Base-by-base conservation (phyloP, 78 protist species). In the Guillardia theta region DNA sequence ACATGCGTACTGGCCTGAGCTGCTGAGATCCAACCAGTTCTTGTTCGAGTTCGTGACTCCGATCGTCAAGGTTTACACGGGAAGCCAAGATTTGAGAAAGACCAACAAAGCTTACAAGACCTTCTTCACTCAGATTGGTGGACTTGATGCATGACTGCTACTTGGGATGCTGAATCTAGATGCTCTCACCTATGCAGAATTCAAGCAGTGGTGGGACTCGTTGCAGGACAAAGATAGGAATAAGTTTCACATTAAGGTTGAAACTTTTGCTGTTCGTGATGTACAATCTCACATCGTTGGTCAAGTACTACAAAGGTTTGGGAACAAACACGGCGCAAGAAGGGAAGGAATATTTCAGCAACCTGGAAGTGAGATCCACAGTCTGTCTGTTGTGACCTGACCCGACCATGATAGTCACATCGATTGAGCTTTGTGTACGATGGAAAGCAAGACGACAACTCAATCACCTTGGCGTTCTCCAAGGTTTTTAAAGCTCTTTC, bases 271-370 rank as follows among this genome's bases (percentile, higher is more conserved):
- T n/a, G n/a, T n/a, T n/a, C n/a, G n/a, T n/a, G n/a, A n/a, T n/a
- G n/a, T n/a, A 22, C n/a, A n/a, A n/a, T n/a, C n/a, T n/a, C n/a
- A n/a, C n/a, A n/a, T n/a, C n/a, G n/a, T n/a, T n/a, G n/a, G 87
- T 97, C 94, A 98, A 98, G 95, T 99, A 99, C 97, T 99, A 99
- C 98, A 99, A 99, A 36, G 97, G 99, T 50, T 96, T 99, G 92
- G 99, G 99, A 43, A 99, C 99, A n/a, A 94, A 95, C 80, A 88
- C 97, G 5, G 47, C 97, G 43, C 83, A 78, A 21, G 99, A 99
- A 93, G 99, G 99, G 46, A 96, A 96, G 93, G 98, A 97, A 93
- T 99, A 99, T 88, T 99, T 99, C 45, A 27, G 94, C 3, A 90
- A 97, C 87, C 93, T 99, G 36, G 88, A n/a, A n/a, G n/a, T n/a